Base-by-base conservation (phyloP, 2,329 filamentous ascomycete species). In the Botrytis cinerea region DNA sequence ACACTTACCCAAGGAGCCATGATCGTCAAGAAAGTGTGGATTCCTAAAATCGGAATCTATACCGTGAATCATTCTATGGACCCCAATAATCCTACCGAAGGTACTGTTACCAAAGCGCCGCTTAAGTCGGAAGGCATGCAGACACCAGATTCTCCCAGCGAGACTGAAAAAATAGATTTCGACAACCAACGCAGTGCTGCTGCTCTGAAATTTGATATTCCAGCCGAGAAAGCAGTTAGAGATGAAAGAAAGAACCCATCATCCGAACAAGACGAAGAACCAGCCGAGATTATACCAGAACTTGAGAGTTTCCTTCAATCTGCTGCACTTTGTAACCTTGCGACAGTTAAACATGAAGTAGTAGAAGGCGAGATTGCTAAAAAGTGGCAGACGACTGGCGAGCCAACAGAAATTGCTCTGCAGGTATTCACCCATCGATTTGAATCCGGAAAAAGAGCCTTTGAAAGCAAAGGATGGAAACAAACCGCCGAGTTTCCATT, bases 371-470 rank as follows among this genome's bases (percentile, higher is more conserved):
- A 89, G 75, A 82, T 80, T 22, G 81, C 84, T 22, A 82, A 83
- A 2, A 82, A 86, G 70, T 92, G 90, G 90, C 84, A 88, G 72
- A 89, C 88, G 32, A 87, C 89, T 60, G 91, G 90, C 51, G 90
- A 92, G 76, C 89, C 90, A 0, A 92, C 90, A 1, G 91, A 93
- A 77, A 92, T 93, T 74, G 91, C 91, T 2, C 91, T 93, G 63
- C 91, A 93, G 77, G 91, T 93, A 0, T 92, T 93, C 78, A 90
- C 90, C 10, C 88, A 87, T 62, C 88, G 91, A 16, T 93, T 93
- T 79, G 84, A 88, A 72, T 89, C 75, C 85, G 87, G 16, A 82
- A 85, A 22, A 82, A 83, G 10, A 85, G 87, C 75, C 85, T 85
- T 0, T 2, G 83, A 87, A 2, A 82, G 82, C 5, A 83, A 87